A percentile compares a stretch with the other conserved stretches of the same genome.
phyloP scores from a whole-genome alignment of 129 eudicot genomes.

The Flaveria linearis region DNA sequence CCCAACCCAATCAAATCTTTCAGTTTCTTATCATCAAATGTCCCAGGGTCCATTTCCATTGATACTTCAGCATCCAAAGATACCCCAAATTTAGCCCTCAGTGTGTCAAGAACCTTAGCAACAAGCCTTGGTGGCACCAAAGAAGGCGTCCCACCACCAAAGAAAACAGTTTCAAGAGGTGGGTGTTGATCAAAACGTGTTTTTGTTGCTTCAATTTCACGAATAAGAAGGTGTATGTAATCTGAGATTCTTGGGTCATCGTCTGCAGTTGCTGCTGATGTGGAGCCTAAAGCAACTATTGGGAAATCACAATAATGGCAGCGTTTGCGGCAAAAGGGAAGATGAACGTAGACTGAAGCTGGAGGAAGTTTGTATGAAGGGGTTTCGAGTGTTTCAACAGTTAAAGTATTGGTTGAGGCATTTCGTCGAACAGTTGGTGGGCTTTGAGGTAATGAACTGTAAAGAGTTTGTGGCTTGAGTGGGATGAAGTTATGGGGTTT shows the following conservation, averaged over 20 bases:
- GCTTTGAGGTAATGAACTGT: slow-evolving; percentile 35
- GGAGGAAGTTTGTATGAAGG: slow-evolving; percentile 59
- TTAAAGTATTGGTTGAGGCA: slow-evolving; percentile 44
- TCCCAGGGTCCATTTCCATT: slow-evolving; percentile 99
- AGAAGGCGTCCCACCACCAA: slow-evolving; percentile 99
- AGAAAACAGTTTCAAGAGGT: slow-evolving; percentile 82
- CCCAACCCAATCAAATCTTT: slow-evolving; percentile 71
- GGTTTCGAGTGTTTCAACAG: slow-evolving; percentile 33
- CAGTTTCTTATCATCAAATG: slow-evolving; percentile 66
- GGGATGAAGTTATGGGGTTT: slow-evolving; percentile 26
- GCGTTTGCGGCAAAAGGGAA: slow-evolving; percentile 96
- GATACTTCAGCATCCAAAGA: slow-evolving; percentile 76
- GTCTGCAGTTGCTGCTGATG: slow-evolving; percentile 41
- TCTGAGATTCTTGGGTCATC: slow-evolving; percentile 67
- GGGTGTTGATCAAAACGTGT: slow-evolving; percentile 41
- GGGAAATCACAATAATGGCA: slow-evolving; percentile 98
- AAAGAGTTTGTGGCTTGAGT: neutral
- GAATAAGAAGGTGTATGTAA: slow-evolving; percentile 57
- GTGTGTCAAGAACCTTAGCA: slow-evolving; percentile 52
- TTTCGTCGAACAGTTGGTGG: slow-evolving; percentile 80
- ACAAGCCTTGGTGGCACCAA: slow-evolving; percentile 86
- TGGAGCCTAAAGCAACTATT: slow-evolving; percentile 75
- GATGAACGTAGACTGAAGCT: slow-evolving; percentile 86
- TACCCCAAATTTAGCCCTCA: slow-evolving; percentile 66
- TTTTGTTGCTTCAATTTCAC: slow-evolving; percentile 70